A percentile compares a stretch with the other conserved stretches of the same genome.
phyloP scores from a whole-genome alignment of 2,329 filamentous ascomycete genomes.

The Aureobasidium sp. region DNA sequence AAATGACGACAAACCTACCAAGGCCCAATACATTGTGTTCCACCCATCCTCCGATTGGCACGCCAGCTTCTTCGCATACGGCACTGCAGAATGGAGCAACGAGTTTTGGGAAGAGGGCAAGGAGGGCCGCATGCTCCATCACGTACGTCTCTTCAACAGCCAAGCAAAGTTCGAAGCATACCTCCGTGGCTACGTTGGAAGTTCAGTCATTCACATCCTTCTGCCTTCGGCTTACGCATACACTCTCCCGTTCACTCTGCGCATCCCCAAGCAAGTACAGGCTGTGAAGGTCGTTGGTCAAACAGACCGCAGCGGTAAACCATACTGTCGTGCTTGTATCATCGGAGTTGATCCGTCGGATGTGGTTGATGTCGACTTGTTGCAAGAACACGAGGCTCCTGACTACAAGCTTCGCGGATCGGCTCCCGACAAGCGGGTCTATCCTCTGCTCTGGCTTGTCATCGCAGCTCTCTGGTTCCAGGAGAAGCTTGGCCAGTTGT shows the following conservation, averaged over 20 bases:
- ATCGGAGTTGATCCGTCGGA: not conserved
- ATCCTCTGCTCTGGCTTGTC: not conserved
- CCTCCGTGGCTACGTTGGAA: not conserved
- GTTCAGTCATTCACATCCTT: not conserved
- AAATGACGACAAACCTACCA: too few relatives aligned
- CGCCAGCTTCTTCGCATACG: not conserved
- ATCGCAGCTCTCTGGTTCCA: not conserved
- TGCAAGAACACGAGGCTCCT: not conserved
- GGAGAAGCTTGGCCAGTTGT: not conserved
- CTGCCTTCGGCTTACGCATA: not conserved
- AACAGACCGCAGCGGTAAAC: not conserved
- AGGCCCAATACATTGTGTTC: not conserved
- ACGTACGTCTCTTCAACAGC: not conserved
- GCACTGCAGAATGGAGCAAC: not conserved
- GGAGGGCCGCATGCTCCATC: not conserved
- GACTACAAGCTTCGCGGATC: not conserved
- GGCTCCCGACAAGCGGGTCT: not conserved
- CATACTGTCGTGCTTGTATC: slow-evolving; percentile 1
- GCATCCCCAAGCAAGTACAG: not conserved
- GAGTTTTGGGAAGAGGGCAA: not conserved
- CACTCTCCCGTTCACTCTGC: not conserved
- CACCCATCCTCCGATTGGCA: not conserved
- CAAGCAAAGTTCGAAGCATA: not conserved
- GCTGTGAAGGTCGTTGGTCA: not conserved
- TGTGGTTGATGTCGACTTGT: not conserved